Percentiles rank a stretch among this genome's conserved stretches.
phyloP scores from a whole-genome alignment of 371 early-diverging fungal species.

The Mucor indicus region DNA sequence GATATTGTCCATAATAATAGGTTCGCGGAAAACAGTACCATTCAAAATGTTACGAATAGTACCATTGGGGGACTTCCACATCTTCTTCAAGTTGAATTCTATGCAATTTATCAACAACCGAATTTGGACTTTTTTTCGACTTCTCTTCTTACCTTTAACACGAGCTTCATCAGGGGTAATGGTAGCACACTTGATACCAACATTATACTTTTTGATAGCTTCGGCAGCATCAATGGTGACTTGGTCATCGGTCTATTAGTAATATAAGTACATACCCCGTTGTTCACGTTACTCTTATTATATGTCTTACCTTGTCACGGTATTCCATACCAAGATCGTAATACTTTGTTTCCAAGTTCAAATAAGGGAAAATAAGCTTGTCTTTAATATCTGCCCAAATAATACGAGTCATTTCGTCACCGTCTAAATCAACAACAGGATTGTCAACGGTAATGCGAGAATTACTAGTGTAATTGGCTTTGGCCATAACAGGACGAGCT shows the following conservation, averaged over 20 bases:
- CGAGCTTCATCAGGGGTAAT: conserved; percentile 93
- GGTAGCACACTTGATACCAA: conserved; percentile 96
- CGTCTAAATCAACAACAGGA: conserved; percentile 91
- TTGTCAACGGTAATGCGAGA: conserved; percentile 71
- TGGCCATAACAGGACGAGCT: conserved; percentile 15
- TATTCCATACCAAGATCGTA: conserved; percentile 90
- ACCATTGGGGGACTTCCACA: conserved; percentile 96
- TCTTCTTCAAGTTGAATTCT: conserved; percentile 91
- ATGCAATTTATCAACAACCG: too few relatives aligned
- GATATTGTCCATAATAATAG: conserved; percentile 84
- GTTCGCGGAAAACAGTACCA: conserved; percentile 96
- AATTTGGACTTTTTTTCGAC: background rate
- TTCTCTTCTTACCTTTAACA: conserved; percentile 59
- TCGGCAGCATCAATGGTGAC: conserved; percentile 93
- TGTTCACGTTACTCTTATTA: too few relatives aligned
- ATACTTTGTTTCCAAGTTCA: conserved; percentile 88
- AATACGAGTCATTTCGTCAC: conserved; percentile 98
- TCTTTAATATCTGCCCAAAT: conserved; percentile 95
- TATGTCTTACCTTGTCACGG: conserved; percentile 78
- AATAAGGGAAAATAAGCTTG: conserved; percentile 86
- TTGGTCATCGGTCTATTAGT: conserved; percentile 43
- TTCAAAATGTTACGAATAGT: conserved; percentile 93
- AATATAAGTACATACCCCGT: too few relatives aligned
- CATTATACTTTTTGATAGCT: conserved; percentile 91
- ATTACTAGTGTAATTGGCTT: conserved; percentile 33